A percentile compares a stretch with the other conserved stretches of the same genome.
These are phyloP conservation scores for Boletellus sp. DNA, from an alignment of 768 basidiomycete species.

Conservation along the genomic window DNA sequence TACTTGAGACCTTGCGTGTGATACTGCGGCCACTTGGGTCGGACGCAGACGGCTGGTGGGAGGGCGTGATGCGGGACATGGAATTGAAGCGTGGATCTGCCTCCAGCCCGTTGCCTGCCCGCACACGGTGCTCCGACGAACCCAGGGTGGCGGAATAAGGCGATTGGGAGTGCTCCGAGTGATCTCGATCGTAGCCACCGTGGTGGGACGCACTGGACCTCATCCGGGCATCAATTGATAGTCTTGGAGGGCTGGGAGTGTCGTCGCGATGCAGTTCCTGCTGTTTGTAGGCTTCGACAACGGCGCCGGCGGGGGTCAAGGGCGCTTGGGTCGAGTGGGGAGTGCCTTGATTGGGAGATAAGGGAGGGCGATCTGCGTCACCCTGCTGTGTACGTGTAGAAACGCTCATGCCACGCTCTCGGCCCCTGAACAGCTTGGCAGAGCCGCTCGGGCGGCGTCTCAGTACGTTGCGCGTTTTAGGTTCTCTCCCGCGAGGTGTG, in stretches of 20 bases:
- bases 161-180: constrained; percentile 17
- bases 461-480: constrained; percentile 30
- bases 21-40: constrained; percentile 22
- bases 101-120: constrained; percentile 26
- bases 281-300: constrained; percentile 47
- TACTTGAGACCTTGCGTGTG: constrained; percentile 36
- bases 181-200: constrained; percentile 14
- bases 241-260: constrained; percentile 8
- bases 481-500: constrained; percentile 6
- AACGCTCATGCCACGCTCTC: constrained; percentile 12
- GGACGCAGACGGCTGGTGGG: constrained; percentile 8
- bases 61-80: background rate
- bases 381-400: background rate
- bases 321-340: background rate
- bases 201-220: constrained; percentile 6
- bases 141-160: constrained; percentile 63
- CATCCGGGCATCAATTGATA: constrained; percentile 28
- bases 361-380: background rate
- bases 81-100: constrained; percentile 1
- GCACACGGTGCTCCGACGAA: constrained; percentile 42
- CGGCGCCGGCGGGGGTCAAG: constrained; percentile 42
- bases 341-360: background rate
- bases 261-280: constrained; percentile 31
- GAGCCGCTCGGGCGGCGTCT: constrained; percentile 30
- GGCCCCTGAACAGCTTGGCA: constrained; percentile 17